phyloP scores from a whole-genome alignment of 1,284 basidiomycete genomes.

The Leccinum subfulvum region DNA sequence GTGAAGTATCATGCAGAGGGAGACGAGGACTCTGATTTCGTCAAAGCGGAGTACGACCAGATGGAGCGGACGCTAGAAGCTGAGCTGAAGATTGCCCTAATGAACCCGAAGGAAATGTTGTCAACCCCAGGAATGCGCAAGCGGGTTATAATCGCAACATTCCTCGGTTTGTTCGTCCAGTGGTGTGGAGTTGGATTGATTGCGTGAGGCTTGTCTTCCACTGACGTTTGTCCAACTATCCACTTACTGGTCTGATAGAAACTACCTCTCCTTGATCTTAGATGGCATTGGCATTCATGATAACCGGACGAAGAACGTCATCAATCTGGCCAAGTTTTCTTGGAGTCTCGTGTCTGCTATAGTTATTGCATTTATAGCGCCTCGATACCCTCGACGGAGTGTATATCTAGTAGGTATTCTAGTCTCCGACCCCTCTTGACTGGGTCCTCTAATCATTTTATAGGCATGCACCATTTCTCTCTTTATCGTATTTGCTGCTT shows the following conservation, averaged over 20 bases:
- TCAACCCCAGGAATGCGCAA: conserved; percentile 12
- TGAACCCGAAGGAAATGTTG: neutral
- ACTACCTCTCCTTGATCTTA: conserved; percentile 15
- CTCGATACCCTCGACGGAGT: conserved; percentile 18
- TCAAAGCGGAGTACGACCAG: conserved; percentile 18
- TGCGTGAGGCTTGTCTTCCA: conserved; percentile 2
- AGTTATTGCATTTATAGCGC: conserved; percentile 7
- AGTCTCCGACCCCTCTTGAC: too few relatives aligned
- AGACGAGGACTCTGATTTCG: conserved; percentile 19
- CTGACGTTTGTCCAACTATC: too few relatives aligned
- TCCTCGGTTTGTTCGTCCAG: conserved; percentile 47
- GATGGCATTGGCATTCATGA: conserved; percentile 20
- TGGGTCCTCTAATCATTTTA: neutral
- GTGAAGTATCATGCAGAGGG: conserved; percentile 23
- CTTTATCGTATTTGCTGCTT: conserved; percentile 15
- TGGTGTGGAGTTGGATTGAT: conserved; percentile 30
- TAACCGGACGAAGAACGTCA: conserved; percentile 17
- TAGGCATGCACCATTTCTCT: conserved; percentile 14
- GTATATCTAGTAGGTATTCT: conserved; percentile 14
- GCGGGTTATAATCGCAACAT: conserved; percentile 8
- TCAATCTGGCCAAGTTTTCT: conserved; percentile 7
- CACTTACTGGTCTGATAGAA: conserved; percentile 3
- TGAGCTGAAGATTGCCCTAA: conserved; percentile 7
- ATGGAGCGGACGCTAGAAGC: conserved; percentile 31
- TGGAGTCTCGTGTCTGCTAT: conserved; percentile 13